Conservation (phyloP, 495 filamentous ascomycete genomes). For the Xanthoparmelia taractica region DNA sequence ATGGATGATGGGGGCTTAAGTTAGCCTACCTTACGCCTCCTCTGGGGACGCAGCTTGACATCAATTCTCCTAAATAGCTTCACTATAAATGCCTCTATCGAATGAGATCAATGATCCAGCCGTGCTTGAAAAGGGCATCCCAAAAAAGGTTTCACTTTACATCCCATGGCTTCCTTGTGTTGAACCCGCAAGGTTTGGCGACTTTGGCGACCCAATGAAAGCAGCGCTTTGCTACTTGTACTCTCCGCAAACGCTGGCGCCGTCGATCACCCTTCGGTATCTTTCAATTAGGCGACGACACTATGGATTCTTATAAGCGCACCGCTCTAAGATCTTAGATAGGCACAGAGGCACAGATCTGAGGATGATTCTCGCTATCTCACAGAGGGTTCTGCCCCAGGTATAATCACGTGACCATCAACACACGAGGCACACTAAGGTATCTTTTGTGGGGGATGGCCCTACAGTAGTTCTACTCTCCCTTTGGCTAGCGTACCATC, state of each 20-base stretch:
- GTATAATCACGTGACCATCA: too few species aligned
- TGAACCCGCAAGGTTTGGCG: neutral
- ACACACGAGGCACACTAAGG: too few species aligned
- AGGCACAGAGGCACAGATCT: neutral
- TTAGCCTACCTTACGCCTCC: too few species aligned
- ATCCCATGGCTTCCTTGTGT: neutral
- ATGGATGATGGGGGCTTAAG: too few species aligned
- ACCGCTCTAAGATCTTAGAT: neutral
- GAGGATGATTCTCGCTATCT: too few species aligned
- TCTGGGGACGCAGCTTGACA: neutral
- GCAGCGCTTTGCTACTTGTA: too few species aligned
- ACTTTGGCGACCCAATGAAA: neutral
- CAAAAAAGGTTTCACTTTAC: neutral
- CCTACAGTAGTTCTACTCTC: too few species aligned
- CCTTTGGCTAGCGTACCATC: too few species aligned
- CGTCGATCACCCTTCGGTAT: neutral
- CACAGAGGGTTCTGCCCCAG: too few species aligned
- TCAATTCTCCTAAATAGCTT: neutral
- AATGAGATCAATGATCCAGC: neutral
- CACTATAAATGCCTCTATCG: neutral
- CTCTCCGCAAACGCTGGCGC: conserved; percentile 2
- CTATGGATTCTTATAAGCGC: neutral
- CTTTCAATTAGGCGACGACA: neutral
- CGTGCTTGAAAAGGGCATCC: neutral
- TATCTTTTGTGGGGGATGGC: too few species aligned